Conservation (phyloP, 495 filamentous ascomycete genomes). For the Chaetomium fimeti region DNA sequence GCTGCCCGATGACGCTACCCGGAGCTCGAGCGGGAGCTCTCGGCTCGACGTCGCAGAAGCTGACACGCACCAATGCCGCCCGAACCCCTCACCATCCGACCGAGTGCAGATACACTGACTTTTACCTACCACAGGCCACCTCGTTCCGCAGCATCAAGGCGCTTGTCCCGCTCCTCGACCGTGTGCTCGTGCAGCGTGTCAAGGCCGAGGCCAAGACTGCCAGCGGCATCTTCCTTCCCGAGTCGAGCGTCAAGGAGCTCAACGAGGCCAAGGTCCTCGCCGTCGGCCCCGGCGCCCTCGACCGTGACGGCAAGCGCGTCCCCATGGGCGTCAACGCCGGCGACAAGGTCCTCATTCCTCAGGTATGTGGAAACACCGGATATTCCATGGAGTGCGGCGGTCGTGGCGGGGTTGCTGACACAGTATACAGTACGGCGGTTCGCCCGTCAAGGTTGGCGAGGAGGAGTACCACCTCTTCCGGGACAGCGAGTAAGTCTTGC, state of each 20-base stretch:
- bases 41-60: neutral
- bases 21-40: neutral
- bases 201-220: slow-evolving; percentile 97
- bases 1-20: neutral
- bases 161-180: slow-evolving; percentile 95
- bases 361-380: slow-evolving; percentile 58
- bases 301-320: slow-evolving; percentile 83
- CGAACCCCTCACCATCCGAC: neutral
- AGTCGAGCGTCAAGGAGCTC: slow-evolving; percentile 95
- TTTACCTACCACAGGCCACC: slow-evolving; percentile 47
- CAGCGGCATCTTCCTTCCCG: slow-evolving; percentile 93
- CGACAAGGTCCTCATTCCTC: slow-evolving; percentile 94
- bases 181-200: slow-evolving; percentile 95
- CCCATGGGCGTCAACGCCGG: slow-evolving; percentile 75
- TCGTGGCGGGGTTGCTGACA: slow-evolving; percentile 34
- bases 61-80: neutral
- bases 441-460: slow-evolving; percentile 93
- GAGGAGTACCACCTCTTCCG: slow-evolving; percentile 95
- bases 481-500: slow-evolving; percentile 82
- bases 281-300: slow-evolving; percentile 82
- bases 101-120: neutral
- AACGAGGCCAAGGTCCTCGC: slow-evolving; percentile 96
- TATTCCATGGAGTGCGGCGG: slow-evolving; percentile 12
- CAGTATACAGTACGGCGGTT: slow-evolving; percentile 76
- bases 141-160: slow-evolving; percentile 93